Conservation (phyloP, 768 basidiomycete genomes). For the Roridomyces roridus region DNA sequence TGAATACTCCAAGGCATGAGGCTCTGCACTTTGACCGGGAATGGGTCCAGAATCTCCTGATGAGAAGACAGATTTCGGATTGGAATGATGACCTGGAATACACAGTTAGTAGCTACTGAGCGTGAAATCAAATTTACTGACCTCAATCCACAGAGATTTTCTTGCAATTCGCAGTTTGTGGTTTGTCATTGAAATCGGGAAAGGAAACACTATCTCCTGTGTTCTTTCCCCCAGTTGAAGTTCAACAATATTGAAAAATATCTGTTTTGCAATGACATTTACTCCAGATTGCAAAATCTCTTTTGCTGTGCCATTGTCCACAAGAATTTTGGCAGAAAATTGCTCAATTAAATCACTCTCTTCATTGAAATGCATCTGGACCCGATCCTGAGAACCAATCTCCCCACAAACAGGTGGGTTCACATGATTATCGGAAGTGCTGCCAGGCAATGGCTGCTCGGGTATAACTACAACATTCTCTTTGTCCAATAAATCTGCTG, state of each 20-base stretch:
- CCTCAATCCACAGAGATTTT: constrained; percentile 30
- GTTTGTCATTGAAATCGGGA: constrained; percentile 1
- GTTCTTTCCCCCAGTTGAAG: constrained; percentile 31
- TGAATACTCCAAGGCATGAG: constrained; percentile 40
- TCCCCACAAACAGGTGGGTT: constrained; percentile 3
- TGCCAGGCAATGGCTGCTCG: constrained; percentile 8
- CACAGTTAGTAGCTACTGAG: constrained; percentile 15
- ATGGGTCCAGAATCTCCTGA: constrained; percentile 30
- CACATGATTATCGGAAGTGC: background rate
- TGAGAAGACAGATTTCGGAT: constrained; percentile 26
- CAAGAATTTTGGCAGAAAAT: constrained; percentile 24
- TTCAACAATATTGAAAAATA: constrained; percentile 27
- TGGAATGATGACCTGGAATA: constrained; percentile 23
- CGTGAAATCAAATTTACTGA: constrained; percentile 34
- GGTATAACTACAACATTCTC: constrained; percentile 10
- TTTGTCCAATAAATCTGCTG: constrained; percentile 4
- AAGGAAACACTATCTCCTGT: constrained; percentile 1
- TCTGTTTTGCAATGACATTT: constrained; percentile 22
- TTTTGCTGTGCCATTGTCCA: constrained; percentile 26
- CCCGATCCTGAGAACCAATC: constrained; percentile 27
- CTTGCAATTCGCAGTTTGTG: constrained; percentile 14
- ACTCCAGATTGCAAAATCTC: constrained; percentile 23
- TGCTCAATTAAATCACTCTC: constrained; percentile 29
- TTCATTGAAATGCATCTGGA: constrained; percentile 30
- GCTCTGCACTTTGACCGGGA: constrained; percentile 27